Base-by-base conservation (phyloP, 805 yeast genomes). In the Wickerhamiella kurtzmanii region DNA sequence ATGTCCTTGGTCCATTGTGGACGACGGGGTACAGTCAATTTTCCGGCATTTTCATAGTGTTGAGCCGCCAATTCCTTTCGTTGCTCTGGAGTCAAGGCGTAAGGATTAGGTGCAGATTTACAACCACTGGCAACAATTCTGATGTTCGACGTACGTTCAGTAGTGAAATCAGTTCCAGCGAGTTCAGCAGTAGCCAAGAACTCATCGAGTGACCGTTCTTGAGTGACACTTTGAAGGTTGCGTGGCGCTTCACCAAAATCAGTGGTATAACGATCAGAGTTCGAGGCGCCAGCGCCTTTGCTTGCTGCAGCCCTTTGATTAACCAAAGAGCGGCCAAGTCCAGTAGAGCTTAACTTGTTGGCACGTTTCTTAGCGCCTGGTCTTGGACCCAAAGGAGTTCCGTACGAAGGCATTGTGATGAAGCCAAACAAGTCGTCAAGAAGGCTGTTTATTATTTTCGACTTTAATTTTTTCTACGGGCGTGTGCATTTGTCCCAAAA, bases 151-250 rank as follows among this genome's bases (percentile, higher is more conserved):
- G 79, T 73, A 59, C 81, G 79, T 55, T 89, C 96, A 2, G 97
- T 96, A 6, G 95, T 79, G 67, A 92, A 92, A 67, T 92, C 97
- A 18, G 89, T 87, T 60, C 87, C 95, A 2, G 96, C 96, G 49
- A 92, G 74, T 63, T 86, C 95, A 1, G 98, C 99, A 5, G 96
- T 89, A 59, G 80, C 82, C 59, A 92, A 74, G 64, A 92, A 88
- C 66, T 92, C 99, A 65, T 92, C 97, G 48, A 92, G 66, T 1
- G 96, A 81, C 55, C 82, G 77, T 63, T 92, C 97, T 58, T 92
- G 97, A 0, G 97, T 92, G 15, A 92, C 94, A 2, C 96, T 87
- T 61, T 92, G 76, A 59, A 92, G 68, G 53, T 87, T 85, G n/a
- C 73, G 75, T 13, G 86, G 94, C 60, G 85, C 94, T 55, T 77